These are phyloP conservation scores for Boletus holoroseus DNA, from an alignment of 1,284 basidiomycete genomes.

Conservation along the genomic window DNA sequence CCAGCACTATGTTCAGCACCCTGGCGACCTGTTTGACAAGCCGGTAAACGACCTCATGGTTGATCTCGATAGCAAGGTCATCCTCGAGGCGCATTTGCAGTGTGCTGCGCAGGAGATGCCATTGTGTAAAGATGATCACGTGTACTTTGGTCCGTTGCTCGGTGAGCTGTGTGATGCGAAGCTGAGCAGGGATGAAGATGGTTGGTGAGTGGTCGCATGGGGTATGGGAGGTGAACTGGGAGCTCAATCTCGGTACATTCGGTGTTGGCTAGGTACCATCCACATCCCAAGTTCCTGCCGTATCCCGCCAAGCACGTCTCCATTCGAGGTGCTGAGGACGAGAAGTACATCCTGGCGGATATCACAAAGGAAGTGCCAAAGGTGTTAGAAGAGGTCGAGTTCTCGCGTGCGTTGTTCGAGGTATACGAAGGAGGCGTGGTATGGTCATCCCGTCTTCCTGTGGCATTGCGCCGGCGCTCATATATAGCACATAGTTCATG, in stretches of 20 bases:
- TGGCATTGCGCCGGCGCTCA: slow-evolving; percentile 1
- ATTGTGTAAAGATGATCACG: slow-evolving; percentile 57
- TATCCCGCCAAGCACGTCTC: slow-evolving; percentile 71
- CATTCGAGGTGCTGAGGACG: slow-evolving; percentile 75
- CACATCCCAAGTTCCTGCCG: slow-evolving; percentile 72
- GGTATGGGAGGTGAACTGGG: not conserved
- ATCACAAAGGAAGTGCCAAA: slow-evolving; percentile 45
- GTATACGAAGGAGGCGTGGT: slow-evolving; percentile 76
- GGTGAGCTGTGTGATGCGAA: slow-evolving; percentile 51
- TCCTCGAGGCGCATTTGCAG: slow-evolving; percentile 83
- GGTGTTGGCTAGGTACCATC: slow-evolving; percentile 59
- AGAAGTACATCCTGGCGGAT: slow-evolving; percentile 74
- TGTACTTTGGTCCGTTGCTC: slow-evolving; percentile 68
- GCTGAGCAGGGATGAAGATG: slow-evolving; percentile 59
- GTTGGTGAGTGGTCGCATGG: slow-evolving; percentile 49
- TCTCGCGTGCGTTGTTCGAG: slow-evolving; percentile 82
- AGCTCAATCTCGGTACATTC: not conserved
- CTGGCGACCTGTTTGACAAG: slow-evolving; percentile 64
- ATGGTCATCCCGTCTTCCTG: slow-evolving; percentile 21
- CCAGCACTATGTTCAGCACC: slow-evolving; percentile 71
- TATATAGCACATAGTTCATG: slow-evolving; percentile 52
- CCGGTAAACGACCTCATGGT: slow-evolving; percentile 62
- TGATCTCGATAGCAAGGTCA: slow-evolving; percentile 65
- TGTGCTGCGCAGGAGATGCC: slow-evolving; percentile 89
- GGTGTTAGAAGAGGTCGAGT: slow-evolving; percentile 82